Evolutionary conservation across 495 filamentous ascomycete species (phyloP).

Genomic region (Aspergillus biplanus): DNA sequence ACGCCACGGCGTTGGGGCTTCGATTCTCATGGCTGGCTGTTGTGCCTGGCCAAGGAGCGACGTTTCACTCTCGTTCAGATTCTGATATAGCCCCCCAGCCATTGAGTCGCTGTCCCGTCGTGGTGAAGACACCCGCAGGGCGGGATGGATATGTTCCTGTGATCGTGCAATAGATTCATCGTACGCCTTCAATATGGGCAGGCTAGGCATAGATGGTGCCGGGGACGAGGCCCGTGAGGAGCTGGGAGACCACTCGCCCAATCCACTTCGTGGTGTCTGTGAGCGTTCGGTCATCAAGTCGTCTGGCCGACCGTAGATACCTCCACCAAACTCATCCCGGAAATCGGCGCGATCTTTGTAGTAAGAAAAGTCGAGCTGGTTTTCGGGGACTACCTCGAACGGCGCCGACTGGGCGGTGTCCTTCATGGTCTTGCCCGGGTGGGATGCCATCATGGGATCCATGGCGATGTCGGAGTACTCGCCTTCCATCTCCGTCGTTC

Average conservation of each 20-base stretch:
- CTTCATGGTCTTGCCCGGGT: slow-evolving; percentile 67
- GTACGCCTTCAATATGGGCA: slow-evolving; percentile 32
- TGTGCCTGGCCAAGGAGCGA: slow-evolving; percentile 48
- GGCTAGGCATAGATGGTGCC: slow-evolving; percentile 38
- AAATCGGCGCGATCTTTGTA: slow-evolving; percentile 91
- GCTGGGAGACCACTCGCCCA: slow-evolving; percentile 47
- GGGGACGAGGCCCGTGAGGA: slow-evolving; percentile 55
- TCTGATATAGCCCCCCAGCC: slow-evolving; percentile 35
- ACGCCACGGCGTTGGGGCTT: slow-evolving; percentile 49
- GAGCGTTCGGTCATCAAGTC: slow-evolving; percentile 67
- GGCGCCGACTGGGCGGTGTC: slow-evolving; percentile 41
- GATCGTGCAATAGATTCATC: slow-evolving; percentile 34
- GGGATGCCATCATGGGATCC: slow-evolving; percentile 76
- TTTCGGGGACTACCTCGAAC: slow-evolving; percentile 90
- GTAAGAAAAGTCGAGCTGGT: slow-evolving; percentile 89
- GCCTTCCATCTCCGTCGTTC: slow-evolving; percentile 60
- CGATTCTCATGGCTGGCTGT: slow-evolving; percentile 31
- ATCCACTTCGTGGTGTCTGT: slow-evolving; percentile 63
- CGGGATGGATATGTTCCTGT: slow-evolving; percentile 37
- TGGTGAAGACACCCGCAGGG: slow-evolving; percentile 41
- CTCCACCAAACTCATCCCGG: slow-evolving; percentile 81
- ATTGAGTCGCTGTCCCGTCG: slow-evolving; percentile 31
- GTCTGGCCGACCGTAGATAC: slow-evolving; percentile 70
- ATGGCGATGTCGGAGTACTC: slow-evolving; percentile 76
- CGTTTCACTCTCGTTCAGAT: slow-evolving; percentile 50